phyloP scores from a whole-genome alignment of 768 basidiomycete genomes.

The Lepiota brunneoincarnata region DNA sequence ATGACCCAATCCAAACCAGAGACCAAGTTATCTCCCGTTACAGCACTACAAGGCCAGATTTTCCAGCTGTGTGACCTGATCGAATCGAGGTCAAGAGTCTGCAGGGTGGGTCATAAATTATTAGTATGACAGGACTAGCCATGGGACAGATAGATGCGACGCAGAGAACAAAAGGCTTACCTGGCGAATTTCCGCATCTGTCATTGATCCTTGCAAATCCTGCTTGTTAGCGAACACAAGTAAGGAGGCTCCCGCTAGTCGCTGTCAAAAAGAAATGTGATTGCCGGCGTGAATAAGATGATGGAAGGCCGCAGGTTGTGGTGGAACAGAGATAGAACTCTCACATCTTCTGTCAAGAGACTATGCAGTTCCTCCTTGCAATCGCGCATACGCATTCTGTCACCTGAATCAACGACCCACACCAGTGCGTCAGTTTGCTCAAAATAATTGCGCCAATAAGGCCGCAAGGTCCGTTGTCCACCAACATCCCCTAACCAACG shows the following conservation, averaged over 20 bases:
- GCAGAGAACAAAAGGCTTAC: constrained; percentile 45
- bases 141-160: constrained; percentile 10
- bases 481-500: constrained; percentile 87
- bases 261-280: constrained; percentile 45
- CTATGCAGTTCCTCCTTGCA: constrained; percentile 85
- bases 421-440: constrained; percentile 98
- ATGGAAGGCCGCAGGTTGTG: constrained; percentile 11
- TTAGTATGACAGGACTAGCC: constrained; percentile 12
- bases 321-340: constrained; percentile 21
- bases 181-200: constrained; percentile 75
- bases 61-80: constrained; percentile 91
- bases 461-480: constrained; percentile 91
- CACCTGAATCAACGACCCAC: constrained; percentile 98
- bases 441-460: constrained; percentile 99
- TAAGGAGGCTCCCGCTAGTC: constrained; percentile 92
- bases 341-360: constrained; percentile 89
- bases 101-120: constrained; percentile 11
- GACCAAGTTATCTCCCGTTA: constrained; percentile 82
- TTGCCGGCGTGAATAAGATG: constrained; percentile 15
- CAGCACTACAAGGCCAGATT: constrained; percentile 89
- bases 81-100: constrained; percentile 78
- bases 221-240: constrained; percentile 98
- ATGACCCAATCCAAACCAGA: constrained; percentile 92
- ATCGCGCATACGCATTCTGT: constrained; percentile 86
- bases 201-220: constrained; percentile 87